Evolutionary conservation across 1,284 basidiomycete genomes (phyloP), one percentile per base, ranked within the genome.

Genomic region (Rhodotorula sp.): DNA sequence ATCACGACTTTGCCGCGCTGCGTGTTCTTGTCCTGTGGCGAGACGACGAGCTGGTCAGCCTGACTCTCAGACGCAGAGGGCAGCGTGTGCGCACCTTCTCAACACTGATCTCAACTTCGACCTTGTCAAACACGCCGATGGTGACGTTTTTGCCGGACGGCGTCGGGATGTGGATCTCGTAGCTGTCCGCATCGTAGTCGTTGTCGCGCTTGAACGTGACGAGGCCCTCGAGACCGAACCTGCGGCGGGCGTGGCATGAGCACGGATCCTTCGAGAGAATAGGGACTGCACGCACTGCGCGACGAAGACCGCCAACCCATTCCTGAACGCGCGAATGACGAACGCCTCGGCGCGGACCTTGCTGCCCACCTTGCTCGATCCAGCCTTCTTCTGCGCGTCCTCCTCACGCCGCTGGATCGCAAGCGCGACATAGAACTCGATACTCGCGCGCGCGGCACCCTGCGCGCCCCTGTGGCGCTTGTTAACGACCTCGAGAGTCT

Each of bases 341-440:
- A 94, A 99, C 1, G 95, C 95, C 48, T 96, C 92, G 77, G 95
- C 93, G 7, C 80, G 81, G 15, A 89, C 87, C 56, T 79, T 81
- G n/a, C 77, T 83, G 8, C 26, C 26, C 71, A 75, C 76, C 75
- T 81, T 77, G 76, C 81, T 80, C 8, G 31, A 31, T 0, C 47
- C 37, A 26, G 31, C 34, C 53, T 44, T 46, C 62, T 77, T 76
- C 15, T 86, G 86, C 13, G 89, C 84, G 0, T 85, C 86, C 76
- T 92, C 73, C 63, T 80, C 77, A 55, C 76, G 75, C 31, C 79
- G 77, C 61, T 80, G 92, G 72, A 99, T 83, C 2, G 93, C 92
- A 20, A 99, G 82, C 0, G 94, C 94, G 56, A 99, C 94, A 78
- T 96, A 98, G 77, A 98, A 99, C 82, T 99, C 94, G 44, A 98